phyloP scores from a whole-genome alignment of 192 early-diverging fungal genomes.

The Coemansia sp. region DNA sequence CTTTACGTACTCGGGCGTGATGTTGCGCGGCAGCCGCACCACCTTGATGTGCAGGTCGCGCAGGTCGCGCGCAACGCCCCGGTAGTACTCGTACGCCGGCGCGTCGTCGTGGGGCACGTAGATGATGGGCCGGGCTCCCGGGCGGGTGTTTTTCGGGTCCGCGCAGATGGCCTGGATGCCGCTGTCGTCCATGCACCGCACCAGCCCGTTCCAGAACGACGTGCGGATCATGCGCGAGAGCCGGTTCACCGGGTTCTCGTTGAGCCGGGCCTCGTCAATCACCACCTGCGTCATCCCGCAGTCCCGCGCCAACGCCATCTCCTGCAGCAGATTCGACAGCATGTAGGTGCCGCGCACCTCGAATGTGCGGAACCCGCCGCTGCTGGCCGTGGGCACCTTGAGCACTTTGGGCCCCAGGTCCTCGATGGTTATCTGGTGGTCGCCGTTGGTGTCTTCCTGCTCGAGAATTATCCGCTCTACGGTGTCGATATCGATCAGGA shows the following conservation, averaged over 20 bases:
- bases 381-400: slow-evolving; percentile 78
- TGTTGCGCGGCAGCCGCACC: slow-evolving; percentile 75
- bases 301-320: slow-evolving; percentile 87
- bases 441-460: slow-evolving; percentile 95
- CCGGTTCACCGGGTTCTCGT: slow-evolving; percentile 92
- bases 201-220: slow-evolving; percentile 97
- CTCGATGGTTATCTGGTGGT: slow-evolving; percentile 91
- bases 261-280: slow-evolving; percentile 83
- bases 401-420: slow-evolving; percentile 91
- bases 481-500: slow-evolving; percentile 82
- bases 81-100: slow-evolving; percentile 78
- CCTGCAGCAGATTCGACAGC: slow-evolving; percentile 93
- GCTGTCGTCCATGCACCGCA: slow-evolving; percentile 75
- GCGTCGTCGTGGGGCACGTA: slow-evolving; percentile 87
- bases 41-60: slow-evolving; percentile 75
- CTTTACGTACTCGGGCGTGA: slow-evolving; percentile 89
- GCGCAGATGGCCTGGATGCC: slow-evolving; percentile 87
- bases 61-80: slow-evolving; percentile 61
- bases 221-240: slow-evolving; percentile 86
- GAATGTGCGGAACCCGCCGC: slow-evolving; percentile 80
- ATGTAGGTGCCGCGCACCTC: slow-evolving; percentile 94
- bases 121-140: slow-evolving; percentile 78
- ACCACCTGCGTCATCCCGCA: slow-evolving; percentile 84
- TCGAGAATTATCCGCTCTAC: slow-evolving; percentile 74
- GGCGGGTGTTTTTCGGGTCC: slow-evolving; percentile 85